phyloP scores from a whole-genome alignment of 805 yeast species.

The Scheffersomyces stipitis region DNA sequence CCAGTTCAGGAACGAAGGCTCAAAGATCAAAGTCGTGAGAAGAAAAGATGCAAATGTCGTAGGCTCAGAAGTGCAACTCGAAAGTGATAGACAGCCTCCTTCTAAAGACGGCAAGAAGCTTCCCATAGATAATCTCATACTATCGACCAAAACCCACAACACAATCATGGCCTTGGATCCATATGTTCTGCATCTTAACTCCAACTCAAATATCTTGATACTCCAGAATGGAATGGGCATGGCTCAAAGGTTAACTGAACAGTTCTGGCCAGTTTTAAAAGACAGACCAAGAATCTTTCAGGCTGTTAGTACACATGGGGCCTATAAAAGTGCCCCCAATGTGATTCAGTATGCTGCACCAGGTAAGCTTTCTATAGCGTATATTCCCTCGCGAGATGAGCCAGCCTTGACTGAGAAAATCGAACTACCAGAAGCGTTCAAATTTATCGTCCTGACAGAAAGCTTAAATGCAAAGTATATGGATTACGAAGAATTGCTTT shows the following conservation, averaged over 20 bases:
- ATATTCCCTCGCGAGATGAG: conserved; percentile 40
- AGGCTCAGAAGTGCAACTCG: conserved; percentile 13
- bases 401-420: background rate
- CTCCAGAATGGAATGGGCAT: conserved; percentile 90
- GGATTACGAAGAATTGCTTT: conserved; percentile 46
- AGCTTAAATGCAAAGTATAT: conserved; percentile 26
- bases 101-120: conserved; percentile 5
- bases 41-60: conserved; percentile 18
- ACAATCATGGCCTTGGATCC: conserved; percentile 63
- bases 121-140: conserved; percentile 56
- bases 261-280: conserved; percentile 50
- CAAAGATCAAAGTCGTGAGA: conserved; percentile 31
- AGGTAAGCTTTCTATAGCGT: conserved; percentile 62
- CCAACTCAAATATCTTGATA: conserved; percentile 57
- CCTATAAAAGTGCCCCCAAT: conserved; percentile 45
- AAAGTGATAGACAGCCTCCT: conserved; percentile 25
- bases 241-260: conserved; percentile 47
- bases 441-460: conserved; percentile 19
- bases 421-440: conserved; percentile 18
- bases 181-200: conserved; percentile 47
- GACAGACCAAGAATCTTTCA: conserved; percentile 60
- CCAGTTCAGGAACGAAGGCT: conserved; percentile 40
- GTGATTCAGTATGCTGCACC: conserved; percentile 62
- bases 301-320: conserved; percentile 86
- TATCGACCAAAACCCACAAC: conserved; percentile 80